A percentile compares a stretch with the other conserved stretches of the same genome.
Evolutionary conservation across 2,329 filamentous ascomycete genomes (phyloP).

Genomic region (Hypoxylon sp.): DNA sequence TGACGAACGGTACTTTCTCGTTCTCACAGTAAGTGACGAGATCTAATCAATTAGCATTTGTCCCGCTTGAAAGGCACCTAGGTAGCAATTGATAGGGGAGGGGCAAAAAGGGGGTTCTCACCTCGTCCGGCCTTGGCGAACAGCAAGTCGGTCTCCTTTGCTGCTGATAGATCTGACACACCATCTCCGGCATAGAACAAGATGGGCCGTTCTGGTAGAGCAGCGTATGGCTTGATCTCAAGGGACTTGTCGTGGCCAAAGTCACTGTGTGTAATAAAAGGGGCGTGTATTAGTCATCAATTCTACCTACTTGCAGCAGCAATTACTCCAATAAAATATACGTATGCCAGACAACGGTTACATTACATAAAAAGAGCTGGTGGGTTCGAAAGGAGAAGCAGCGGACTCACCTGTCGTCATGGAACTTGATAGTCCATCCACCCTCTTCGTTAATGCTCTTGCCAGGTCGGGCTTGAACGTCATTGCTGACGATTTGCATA

Average conservation of each 20-base stretch:
- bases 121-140: constrained; percentile 94
- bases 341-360: not conserved
- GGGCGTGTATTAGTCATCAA: constrained; percentile 10
- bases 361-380: not conserved
- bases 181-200: constrained; percentile 97
- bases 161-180: constrained; percentile 91
- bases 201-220: constrained; percentile 81
- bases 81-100: not conserved
- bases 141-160: constrained; percentile 90
- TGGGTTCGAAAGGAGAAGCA: not conserved
- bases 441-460: constrained; percentile 83
- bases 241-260: constrained; percentile 98
- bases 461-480: constrained; percentile 74
- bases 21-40: constrained; percentile 89
- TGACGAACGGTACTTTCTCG: constrained; percentile 87
- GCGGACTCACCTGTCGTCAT: constrained; percentile 79
- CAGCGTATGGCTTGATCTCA: constrained; percentile 88
- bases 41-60: constrained; percentile 66
- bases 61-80: constrained; percentile 22
- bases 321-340: not conserved
- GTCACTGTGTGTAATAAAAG: constrained; percentile 63
- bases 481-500: constrained; percentile 92
- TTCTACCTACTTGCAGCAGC: not conserved
- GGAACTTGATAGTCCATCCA: constrained; percentile 91
- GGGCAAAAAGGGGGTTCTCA: constrained; percentile 57